Evolutionary conservation across 495 filamentous ascomycete species (phyloP), one percentile per base, ranked within the genome.

Genomic region (Neurospora sp.): DNA sequence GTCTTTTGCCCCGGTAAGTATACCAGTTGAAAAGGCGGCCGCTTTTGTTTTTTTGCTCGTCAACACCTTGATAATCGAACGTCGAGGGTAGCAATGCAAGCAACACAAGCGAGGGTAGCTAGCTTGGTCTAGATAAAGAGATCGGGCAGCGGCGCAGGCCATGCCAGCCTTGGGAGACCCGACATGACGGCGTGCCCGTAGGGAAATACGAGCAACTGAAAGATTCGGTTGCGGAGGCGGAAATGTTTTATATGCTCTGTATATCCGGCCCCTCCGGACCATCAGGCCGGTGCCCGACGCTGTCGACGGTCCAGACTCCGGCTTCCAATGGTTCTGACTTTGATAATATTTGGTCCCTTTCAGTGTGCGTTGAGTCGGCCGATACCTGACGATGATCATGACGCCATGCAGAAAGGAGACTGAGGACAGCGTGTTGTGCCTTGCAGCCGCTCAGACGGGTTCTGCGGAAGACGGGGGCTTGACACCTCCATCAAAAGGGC

Each of bases 341-440:
- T 66, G 14, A 18, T 16, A 31, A 35, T 62, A 14, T 62, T 35
- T 18, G 14, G 31, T 66, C 7, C 27, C 31, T 35, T 66, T 35
- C 54, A 16, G 54, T 35, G 27, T 37, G 54, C 54, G 12, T 66
- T 66, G 27, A 18, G 54, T 37, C 7, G 14, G 54, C 54, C 27
- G 27, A 37, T 35, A 18, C 20, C 23, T 59, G 48, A 59, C 14
- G 54, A 31, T 35, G 27, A 66, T 18, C 14, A 75, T 73, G 72
- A 69, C 71, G 74, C 46, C 72, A 75, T 75, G 44, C 72, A 69
- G 48, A 37, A 31, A 41, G 59, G 41, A 42, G 2, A 40, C 69
- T 35, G 54, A 66, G 14, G 27, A 66, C 44, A 23, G n/a, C 69
- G 39, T 73, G 40, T 71, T 40, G 70, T 72, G 73, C 71, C 48